A percentile compares a stretch with the other conserved stretches of the same genome.
phyloP scores from a whole-genome alignment of 2,329 filamentous ascomycete species.

The Elsinoe australis region DNA sequence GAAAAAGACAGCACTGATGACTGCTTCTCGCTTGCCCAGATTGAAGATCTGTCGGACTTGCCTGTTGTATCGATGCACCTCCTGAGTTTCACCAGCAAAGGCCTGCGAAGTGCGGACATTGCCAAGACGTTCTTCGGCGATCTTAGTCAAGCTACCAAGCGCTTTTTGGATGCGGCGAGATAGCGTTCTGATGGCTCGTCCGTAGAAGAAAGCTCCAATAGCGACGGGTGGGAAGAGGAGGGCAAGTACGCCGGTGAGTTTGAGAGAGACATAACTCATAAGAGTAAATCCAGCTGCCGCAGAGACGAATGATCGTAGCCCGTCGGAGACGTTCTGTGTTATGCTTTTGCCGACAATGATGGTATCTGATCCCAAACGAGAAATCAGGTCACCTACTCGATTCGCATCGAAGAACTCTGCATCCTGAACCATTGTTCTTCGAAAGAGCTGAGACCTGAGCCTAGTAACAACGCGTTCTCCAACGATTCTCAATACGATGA shows the following conservation, averaged over 20 bases:
- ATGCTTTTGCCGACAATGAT: slow-evolving; percentile 98
- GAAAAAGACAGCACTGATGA: slow-evolving; percentile 89
- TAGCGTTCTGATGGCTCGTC: slow-evolving; percentile 76
- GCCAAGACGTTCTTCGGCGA: slow-evolving; percentile 93
- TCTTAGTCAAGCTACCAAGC: slow-evolving; percentile 85
- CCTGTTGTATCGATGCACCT: slow-evolving; percentile 82
- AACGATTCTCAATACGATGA: slow-evolving; percentile 86
- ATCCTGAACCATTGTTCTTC: slow-evolving; percentile 90
- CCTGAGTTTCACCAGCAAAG: slow-evolving; percentile 86
- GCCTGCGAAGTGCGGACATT: slow-evolving; percentile 96
- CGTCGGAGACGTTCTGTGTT: slow-evolving; percentile 94
- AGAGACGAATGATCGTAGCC: slow-evolving; percentile 82
- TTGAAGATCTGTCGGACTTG: slow-evolving; percentile 89
- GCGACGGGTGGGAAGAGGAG: slow-evolving; percentile 88
- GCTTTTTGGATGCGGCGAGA: slow-evolving; percentile 92
- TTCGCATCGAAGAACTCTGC: slow-evolving; percentile 99
- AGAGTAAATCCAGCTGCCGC: slow-evolving; percentile 81
- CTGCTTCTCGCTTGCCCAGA: slow-evolving; percentile 76
- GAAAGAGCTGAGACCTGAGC: slow-evolving; percentile 80
- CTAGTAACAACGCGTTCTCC: slow-evolving; percentile 90
- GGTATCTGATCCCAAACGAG: slow-evolving; percentile 87
- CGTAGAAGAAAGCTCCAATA: slow-evolving; percentile 84
- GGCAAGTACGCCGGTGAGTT: slow-evolving; percentile 78
- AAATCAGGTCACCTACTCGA: slow-evolving; percentile 90
- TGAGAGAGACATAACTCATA: slow-evolving; percentile 93